Conservation (phyloP, 1,139 yeast species). For the Suhomyces guaymorum region DNA sequence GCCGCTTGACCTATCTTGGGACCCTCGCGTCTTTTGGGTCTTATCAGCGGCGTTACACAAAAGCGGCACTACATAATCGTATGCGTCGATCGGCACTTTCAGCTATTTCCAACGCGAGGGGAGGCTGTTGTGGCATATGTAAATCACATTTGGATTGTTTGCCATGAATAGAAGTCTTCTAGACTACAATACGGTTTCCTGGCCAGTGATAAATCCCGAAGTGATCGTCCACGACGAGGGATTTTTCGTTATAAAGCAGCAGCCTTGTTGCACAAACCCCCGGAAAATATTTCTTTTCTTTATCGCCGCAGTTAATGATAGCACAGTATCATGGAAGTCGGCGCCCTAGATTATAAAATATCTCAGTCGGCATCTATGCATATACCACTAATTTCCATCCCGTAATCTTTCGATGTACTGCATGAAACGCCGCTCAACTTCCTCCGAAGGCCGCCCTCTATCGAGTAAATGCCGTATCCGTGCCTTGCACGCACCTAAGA, state of each 20-base stretch:
- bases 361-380: too few species aligned
- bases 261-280: too few species aligned
- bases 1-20: conserved; percentile 1
- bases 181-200: too few species aligned
- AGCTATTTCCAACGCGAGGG: too few species aligned
- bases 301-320: background rate
- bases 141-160: too few species aligned
- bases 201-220: background rate
- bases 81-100: background rate
- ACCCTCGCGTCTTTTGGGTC: background rate
- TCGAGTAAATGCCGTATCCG: background rate
- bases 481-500: background rate
- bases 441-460: too few species aligned
- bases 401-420: too few species aligned
- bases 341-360: too few species aligned
- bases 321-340: too few species aligned
- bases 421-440: background rate
- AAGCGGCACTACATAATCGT: background rate
- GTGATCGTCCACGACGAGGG: background rate
- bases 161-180: too few species aligned
- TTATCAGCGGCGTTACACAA: conserved; percentile 4
- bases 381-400: too few species aligned
- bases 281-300: background rate
- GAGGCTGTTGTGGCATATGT: too few species aligned
- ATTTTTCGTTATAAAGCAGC: background rate